Conservation (phyloP, 352 stramenopile genomes). For the Aphanomyces euteiches region DNA sequence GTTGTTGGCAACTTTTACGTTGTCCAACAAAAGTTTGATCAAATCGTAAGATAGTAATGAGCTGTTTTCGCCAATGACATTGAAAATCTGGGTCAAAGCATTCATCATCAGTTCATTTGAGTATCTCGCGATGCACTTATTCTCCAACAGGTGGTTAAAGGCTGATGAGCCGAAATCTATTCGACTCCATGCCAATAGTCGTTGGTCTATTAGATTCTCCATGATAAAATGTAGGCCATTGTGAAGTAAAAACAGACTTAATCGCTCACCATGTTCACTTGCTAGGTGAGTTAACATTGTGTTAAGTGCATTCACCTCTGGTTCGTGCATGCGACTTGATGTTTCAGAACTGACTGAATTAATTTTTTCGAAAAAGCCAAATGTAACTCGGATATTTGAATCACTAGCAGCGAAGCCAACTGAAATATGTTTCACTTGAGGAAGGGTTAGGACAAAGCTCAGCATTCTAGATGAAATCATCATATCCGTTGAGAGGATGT, state of each 20-base stretch:
- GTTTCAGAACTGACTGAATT: background rate
- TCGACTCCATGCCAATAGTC: slow-evolving; percentile 5
- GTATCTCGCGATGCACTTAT: slow-evolving; percentile 2
- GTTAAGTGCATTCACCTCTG: slow-evolving; percentile 27
- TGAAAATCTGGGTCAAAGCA: slow-evolving; percentile 20
- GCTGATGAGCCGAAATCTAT: background rate
- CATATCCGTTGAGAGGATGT: slow-evolving; percentile 1
- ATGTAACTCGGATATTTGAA: background rate
- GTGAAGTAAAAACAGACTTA: slow-evolving; percentile 22
- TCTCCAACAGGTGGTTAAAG: slow-evolving; percentile 5
- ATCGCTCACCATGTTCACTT: background rate
- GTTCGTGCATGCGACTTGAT: background rate
- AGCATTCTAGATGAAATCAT: slow-evolving; percentile 10
- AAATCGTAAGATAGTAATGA: slow-evolving; percentile 14
- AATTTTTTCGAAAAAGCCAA: slow-evolving; percentile 22
- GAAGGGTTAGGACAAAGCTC: slow-evolving; percentile 4
- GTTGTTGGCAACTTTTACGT: slow-evolving; percentile 16
- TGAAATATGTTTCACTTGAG: background rate
- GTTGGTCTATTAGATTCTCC: slow-evolving; percentile 16
- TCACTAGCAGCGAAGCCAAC: slow-evolving; percentile 10
- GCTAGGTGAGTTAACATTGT: background rate
- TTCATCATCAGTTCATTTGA: slow-evolving; percentile 23
- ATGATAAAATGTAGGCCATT: slow-evolving; percentile 30
- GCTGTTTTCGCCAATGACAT: slow-evolving; percentile 19
- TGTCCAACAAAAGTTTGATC: slow-evolving; percentile 7